phyloP scores from a whole-genome alignment of 345 rosid genomes.

The Eucalyptus caleyi region DNA sequence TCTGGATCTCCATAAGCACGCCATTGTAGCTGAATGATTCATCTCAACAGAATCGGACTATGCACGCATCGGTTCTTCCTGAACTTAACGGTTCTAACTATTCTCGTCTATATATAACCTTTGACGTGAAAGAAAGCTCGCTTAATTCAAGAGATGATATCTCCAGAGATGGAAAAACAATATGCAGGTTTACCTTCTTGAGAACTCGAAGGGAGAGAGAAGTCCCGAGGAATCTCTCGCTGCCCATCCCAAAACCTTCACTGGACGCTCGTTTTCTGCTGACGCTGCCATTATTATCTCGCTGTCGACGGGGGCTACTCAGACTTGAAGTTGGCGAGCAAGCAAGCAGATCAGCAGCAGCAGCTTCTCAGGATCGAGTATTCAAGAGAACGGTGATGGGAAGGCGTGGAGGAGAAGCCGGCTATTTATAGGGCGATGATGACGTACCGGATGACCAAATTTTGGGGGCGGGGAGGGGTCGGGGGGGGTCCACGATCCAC shows the following conservation, averaged over 20 bases:
- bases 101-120: neutral
- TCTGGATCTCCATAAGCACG: neutral
- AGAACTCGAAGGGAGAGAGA: conserved; percentile 13
- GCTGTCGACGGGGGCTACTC: neutral
- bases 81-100: neutral
- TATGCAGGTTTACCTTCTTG: neutral
- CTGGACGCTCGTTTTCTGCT: neutral
- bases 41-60: neutral
- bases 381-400: neutral
- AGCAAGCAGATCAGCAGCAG: neutral
- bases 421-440: neutral
- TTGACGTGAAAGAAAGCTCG: neutral
- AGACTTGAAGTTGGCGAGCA: neutral
- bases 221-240: conserved; percentile 6
- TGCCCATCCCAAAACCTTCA: conserved; percentile 9
- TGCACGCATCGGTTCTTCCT: neutral
- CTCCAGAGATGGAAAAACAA: neutral
- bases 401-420: neutral
- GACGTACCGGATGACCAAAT: neutral
- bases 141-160: neutral
- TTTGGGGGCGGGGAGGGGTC: rapidly evolving
- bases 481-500: too few species aligned
- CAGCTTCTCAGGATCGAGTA: neutral
- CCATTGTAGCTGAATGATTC: neutral
- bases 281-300: neutral